Evolutionary conservation across 2,329 filamentous ascomycete genomes (phyloP).

Genomic region (Bertia moriformis): DNA sequence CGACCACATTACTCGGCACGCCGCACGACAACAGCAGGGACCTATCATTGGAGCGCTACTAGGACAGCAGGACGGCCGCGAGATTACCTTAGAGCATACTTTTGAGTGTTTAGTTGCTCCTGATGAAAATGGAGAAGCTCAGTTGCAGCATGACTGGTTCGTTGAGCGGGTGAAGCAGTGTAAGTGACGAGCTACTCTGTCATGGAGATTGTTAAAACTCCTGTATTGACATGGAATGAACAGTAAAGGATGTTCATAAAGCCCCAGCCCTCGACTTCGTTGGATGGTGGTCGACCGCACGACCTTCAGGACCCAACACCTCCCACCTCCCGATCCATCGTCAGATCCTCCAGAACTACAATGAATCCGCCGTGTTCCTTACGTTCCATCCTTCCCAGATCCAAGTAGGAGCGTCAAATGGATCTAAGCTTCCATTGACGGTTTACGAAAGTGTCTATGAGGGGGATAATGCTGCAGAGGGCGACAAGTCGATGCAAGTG

Average conservation of each 20-base stretch:
- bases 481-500: slow-evolving; percentile 14
- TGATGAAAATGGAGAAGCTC: slow-evolving; percentile 35
- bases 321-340: slow-evolving; percentile 62
- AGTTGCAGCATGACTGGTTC: slow-evolving; percentile 62
- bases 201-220: no score
- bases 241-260: slow-evolving; percentile 82
- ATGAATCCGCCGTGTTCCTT: slow-evolving; percentile 76
- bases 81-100: slow-evolving; percentile 82
- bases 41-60: slow-evolving; percentile 78
- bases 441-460: slow-evolving; percentile 80
- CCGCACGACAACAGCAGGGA: slow-evolving; percentile 57
- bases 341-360: slow-evolving; percentile 60
- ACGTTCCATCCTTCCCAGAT: slow-evolving; percentile 64
- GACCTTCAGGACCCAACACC: slow-evolving; percentile 54
- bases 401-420: slow-evolving; percentile 33
- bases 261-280: slow-evolving; percentile 70
- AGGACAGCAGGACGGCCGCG: slow-evolving; percentile 78
- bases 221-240: not conserved
- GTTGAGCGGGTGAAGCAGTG: slow-evolving; percentile 68
- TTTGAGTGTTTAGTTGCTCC: slow-evolving; percentile 61
- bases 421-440: slow-evolving; percentile 73
- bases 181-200: slow-evolving; percentile 27
- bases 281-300: slow-evolving; percentile 77
- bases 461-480: slow-evolving; percentile 36
- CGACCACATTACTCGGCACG: slow-evolving; percentile 88